phyloP scores from a whole-genome alignment of 345 rosid genomes.

The Ricinus communis region DNA sequence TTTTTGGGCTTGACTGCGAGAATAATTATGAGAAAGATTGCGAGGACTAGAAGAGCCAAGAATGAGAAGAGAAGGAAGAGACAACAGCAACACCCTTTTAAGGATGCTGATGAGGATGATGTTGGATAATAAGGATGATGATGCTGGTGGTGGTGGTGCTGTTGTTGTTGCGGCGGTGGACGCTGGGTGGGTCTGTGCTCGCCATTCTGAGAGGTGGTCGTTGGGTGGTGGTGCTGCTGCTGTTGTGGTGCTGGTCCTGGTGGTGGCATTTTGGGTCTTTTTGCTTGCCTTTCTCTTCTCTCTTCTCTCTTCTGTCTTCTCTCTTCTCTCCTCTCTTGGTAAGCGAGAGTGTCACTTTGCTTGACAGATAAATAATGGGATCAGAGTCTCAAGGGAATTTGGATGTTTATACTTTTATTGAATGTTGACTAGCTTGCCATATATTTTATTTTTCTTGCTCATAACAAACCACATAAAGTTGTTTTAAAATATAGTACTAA shows the following conservation, averaged over 20 bases:
- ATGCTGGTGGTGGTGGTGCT: conserved; percentile 9
- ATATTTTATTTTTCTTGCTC: too few species aligned
- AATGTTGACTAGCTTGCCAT: too few species aligned
- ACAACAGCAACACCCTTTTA: conserved; percentile 98
- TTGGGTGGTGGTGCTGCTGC: not conserved
- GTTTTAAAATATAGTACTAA: too few species aligned
- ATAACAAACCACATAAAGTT: too few species aligned
- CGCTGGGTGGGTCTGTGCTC: not conserved
- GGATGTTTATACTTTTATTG: too few species aligned
- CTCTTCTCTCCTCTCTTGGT: too few species aligned
- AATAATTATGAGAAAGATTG: conserved; percentile 64
- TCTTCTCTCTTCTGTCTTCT: too few species aligned
- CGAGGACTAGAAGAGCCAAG: conserved; percentile 69
- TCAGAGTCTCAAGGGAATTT: too few species aligned
- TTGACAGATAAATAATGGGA: not conserved
- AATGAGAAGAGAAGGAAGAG: conserved; percentile 85
- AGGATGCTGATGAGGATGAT: conserved; percentile 58
- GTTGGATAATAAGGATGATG: conserved; percentile 19
- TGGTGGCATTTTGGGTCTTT: not conserved
- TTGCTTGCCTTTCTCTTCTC: not conserved
- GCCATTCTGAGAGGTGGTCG: not conserved
- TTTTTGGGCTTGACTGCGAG: conserved; percentile 96
- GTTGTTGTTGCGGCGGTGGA: not conserved
- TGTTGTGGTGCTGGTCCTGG: not conserved
- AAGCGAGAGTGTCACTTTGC: not conserved